Percentiles rank a stretch among this genome's conserved stretches.
Conservation (phyloP, 176 grass and related monocot species). For the Oryza meridionalis region DNA sequence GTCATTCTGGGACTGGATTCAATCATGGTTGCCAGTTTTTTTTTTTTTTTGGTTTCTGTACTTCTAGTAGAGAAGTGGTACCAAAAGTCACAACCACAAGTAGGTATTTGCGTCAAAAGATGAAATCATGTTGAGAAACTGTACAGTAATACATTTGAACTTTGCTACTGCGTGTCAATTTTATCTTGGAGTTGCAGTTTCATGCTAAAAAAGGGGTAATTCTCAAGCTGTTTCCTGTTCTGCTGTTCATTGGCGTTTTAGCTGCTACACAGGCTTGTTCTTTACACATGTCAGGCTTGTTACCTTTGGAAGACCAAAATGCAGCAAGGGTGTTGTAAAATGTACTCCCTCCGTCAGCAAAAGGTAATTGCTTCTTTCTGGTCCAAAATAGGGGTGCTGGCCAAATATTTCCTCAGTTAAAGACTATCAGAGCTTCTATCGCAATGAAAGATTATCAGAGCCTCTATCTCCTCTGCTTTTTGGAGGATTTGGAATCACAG, state of each 20-base stretch:
- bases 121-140: neutral
- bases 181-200: neutral
- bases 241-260: too few relatives aligned
- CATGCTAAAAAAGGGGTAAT: neutral
- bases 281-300: neutral
- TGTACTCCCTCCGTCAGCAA: too few relatives aligned
- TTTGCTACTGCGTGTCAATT: neutral
- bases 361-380: too few relatives aligned
- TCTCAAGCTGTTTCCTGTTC: neutral
- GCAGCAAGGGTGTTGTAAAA: too few relatives aligned
- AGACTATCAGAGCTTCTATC: too few relatives aligned
- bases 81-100: neutral
- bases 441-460: too few relatives aligned
- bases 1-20: neutral
- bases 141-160: constrained; percentile 27
- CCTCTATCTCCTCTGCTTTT: too few relatives aligned
- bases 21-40: constrained; percentile 31
- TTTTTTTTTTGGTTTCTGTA: neutral
- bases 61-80: constrained; percentile 14
- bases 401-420: too few relatives aligned
- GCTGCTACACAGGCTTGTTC: neutral
- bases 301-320: too few relatives aligned
- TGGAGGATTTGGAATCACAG: too few relatives aligned
- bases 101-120: neutral
- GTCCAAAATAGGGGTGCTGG: too few relatives aligned